These are phyloP conservation scores for Mytilinidion resinicola DNA, from an alignment of 495 filamentous ascomycete genomes.

Conservation along the genomic window DNA sequence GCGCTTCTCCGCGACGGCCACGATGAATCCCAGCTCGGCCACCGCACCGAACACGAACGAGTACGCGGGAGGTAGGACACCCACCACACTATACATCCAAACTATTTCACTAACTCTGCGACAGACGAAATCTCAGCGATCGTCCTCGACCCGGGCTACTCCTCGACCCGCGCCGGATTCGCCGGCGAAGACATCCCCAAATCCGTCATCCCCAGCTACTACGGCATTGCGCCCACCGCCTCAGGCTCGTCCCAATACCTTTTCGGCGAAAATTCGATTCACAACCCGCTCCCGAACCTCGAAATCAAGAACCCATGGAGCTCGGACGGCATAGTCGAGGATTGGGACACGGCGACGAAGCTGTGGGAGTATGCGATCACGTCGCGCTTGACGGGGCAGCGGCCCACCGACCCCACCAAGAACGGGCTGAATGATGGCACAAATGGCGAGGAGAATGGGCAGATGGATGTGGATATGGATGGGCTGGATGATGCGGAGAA, in stretches of 20 bases:
- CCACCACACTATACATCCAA: not conserved
- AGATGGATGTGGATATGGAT: slow-evolving; percentile 59
- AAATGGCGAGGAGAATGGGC: slow-evolving; percentile 23
- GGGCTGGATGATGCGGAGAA: slow-evolving; percentile 63
- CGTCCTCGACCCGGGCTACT: slow-evolving; percentile 91
- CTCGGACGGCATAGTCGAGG: slow-evolving; percentile 84
- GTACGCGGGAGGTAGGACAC: slow-evolving; percentile 28
- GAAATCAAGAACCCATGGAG: slow-evolving; percentile 86
- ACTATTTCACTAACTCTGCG: not conserved
- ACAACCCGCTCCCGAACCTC: slow-evolving; percentile 65
- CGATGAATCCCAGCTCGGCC: slow-evolving; percentile 26
- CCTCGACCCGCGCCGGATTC: slow-evolving; percentile 85
- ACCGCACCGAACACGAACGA: slow-evolving; percentile 24
- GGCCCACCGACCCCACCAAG: slow-evolving; percentile 54
- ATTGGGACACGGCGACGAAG: slow-evolving; percentile 88
- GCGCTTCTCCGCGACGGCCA: not conserved
- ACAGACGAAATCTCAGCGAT: slow-evolving; percentile 90
- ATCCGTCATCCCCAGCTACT: slow-evolving; percentile 82
- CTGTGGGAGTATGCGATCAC: slow-evolving; percentile 86
- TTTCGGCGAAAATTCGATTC: slow-evolving; percentile 83
- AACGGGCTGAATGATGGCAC: slow-evolving; percentile 67
- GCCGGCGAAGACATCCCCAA: slow-evolving; percentile 97
- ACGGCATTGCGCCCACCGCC: slow-evolving; percentile 56
- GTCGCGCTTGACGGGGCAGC: slow-evolving; percentile 64
- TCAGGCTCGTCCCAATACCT: slow-evolving; percentile 49